Conservation (phyloP, 306 rosid genomes). For the Vicia villosa region DNA sequence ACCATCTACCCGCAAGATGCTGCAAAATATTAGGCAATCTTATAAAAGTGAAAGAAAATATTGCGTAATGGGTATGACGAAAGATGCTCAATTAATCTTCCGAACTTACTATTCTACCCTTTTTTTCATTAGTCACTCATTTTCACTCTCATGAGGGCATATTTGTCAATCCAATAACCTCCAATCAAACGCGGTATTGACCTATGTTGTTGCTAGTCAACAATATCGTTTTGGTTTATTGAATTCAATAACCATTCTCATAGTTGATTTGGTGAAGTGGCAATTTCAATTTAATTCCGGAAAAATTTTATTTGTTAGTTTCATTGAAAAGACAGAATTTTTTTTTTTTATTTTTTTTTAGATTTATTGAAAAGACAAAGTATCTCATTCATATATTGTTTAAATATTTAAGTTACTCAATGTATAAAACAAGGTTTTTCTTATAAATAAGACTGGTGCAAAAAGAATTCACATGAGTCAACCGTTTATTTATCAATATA, state of each 20-base stretch:
- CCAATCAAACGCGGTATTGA: slow-evolving; percentile 20
- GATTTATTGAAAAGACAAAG: too few relatives aligned
- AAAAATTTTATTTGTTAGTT: too few relatives aligned
- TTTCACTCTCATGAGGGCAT: background rate
- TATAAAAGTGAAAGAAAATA: background rate
- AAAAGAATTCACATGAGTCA: too few relatives aligned
- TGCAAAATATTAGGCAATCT: background rate
- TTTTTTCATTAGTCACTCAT: background rate
- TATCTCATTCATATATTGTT: too few relatives aligned
- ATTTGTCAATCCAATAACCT: slow-evolving; percentile 2
- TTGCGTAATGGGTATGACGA: slow-evolving; percentile 37
- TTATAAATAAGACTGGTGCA: too few relatives aligned
- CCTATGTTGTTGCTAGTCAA: slow-evolving; percentile 27
- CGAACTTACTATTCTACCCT: slow-evolving; percentile 24
- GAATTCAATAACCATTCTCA: background rate
- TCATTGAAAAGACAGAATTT: too few relatives aligned
- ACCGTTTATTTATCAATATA: too few relatives aligned
- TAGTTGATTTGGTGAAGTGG: background rate
- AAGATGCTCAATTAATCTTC: background rate
- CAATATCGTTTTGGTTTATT: slow-evolving; percentile 28
- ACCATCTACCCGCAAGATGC: slow-evolving; percentile 12
- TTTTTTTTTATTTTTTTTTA: too few relatives aligned
- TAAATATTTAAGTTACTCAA: too few relatives aligned
- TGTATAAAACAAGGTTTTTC: too few relatives aligned
- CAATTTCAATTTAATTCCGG: background rate